These are phyloP conservation scores for Cadophora luteo-olivacea DNA, from an alignment of 2,329 filamentous ascomycete genomes.

Conservation along the genomic window DNA sequence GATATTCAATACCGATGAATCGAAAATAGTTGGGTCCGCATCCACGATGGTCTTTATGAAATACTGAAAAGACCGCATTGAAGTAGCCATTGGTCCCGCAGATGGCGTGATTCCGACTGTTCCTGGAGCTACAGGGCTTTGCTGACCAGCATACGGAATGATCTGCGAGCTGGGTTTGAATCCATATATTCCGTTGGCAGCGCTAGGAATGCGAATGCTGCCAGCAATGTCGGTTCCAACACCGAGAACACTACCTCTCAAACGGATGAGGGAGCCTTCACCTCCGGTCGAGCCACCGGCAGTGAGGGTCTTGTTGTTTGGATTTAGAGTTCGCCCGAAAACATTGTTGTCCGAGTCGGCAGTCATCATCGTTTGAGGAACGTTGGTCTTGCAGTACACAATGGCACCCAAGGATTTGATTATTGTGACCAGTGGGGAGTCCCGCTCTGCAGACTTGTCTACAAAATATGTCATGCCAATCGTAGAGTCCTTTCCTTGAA, in stretches of 20 bases:
- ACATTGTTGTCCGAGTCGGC: constrained; percentile 65
- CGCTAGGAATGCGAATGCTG: constrained; percentile 48
- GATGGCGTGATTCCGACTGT: too few relatives aligned
- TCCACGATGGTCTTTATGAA: too few relatives aligned
- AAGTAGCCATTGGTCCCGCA: too few relatives aligned
- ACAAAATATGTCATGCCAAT: constrained; percentile 76
- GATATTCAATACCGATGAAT: too few relatives aligned
- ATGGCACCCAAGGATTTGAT: constrained; percentile 85
- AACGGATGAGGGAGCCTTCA: constrained; percentile 56
- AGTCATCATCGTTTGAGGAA: constrained; percentile 70
- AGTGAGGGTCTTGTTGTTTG: constrained; percentile 58
- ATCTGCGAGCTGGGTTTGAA: constrained; percentile 31
- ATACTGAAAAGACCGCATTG: too few relatives aligned
- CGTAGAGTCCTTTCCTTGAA: constrained; percentile 80
- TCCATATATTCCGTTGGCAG: constrained; percentile 44
- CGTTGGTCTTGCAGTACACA: constrained; percentile 88
- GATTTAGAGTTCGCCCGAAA: constrained; percentile 59
- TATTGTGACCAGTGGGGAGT: constrained; percentile 74
- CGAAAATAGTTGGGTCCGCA: too few relatives aligned
- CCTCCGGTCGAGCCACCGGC: constrained; percentile 68
- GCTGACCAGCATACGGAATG: too few relatives aligned
- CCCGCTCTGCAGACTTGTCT: constrained; percentile 66
- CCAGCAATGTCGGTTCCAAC: constrained; percentile 53
- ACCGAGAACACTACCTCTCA: constrained; percentile 50
- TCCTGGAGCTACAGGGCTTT: too few relatives aligned